A percentile compares a stretch with the other conserved stretches of the same genome.
phyloP scores from a whole-genome alignment of 441 rosid genomes.

The Iberis amara region DNA sequence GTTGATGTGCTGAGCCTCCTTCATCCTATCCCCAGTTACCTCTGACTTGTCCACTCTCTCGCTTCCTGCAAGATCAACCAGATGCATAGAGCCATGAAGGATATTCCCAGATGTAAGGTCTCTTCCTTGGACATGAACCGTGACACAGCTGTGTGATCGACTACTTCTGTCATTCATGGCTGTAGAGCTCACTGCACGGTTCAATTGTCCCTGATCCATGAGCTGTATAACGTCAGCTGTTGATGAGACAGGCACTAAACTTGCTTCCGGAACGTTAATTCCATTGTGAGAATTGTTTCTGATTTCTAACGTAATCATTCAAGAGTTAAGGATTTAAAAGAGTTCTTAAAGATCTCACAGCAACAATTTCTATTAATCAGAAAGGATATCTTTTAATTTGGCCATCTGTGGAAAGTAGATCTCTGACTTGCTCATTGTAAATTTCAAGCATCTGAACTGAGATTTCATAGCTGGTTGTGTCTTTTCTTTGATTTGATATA shows the following conservation, averaged over 20 bases:
- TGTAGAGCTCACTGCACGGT: conserved; percentile 66
- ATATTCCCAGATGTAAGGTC: conserved; percentile 52
- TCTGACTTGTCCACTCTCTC: conserved; percentile 72
- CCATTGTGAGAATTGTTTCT: conserved; percentile 61
- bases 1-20: conserved; percentile 70
- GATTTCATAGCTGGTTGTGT: conserved; percentile 47
- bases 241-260: conserved; percentile 52
- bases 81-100: conserved; percentile 61
- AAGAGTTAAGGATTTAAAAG: conserved; percentile 43
- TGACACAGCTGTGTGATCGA: conserved; percentile 74
- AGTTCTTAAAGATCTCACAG: too few species aligned
- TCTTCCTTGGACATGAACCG: conserved; percentile 67
- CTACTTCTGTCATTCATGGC: conserved; percentile 78
- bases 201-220: conserved; percentile 65
- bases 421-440: conserved; percentile 69
- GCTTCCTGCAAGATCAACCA: conserved; percentile 75
- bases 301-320: conserved; percentile 58
- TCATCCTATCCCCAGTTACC: conserved; percentile 61
- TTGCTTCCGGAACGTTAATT: conserved; percentile 74
- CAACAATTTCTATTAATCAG: too few species aligned
- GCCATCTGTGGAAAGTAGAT: conserved; percentile 54
- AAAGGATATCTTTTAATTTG: conserved; percentile 50
- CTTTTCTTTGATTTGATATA: conserved; percentile 45
- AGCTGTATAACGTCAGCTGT: conserved; percentile 56
- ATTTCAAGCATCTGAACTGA: conserved; percentile 72